A percentile compares a stretch with the other conserved stretches of the same genome.
These are phyloP conservation scores for Xylariaceae sp. DNA, from an alignment of 2,329 filamentous ascomycete species.

Conservation along the genomic window DNA sequence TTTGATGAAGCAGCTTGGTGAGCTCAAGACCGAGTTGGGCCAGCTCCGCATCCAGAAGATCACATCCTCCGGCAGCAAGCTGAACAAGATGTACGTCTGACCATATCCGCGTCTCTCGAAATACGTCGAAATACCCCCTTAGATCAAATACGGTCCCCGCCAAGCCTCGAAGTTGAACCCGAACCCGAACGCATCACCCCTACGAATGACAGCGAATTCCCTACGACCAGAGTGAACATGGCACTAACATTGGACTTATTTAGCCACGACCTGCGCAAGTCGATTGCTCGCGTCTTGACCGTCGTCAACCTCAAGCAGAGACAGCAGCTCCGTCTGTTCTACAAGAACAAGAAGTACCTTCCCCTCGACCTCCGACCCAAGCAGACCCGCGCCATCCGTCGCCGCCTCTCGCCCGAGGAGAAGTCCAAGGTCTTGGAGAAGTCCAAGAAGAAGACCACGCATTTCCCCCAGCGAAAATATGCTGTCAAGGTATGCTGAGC, in stretches of 20 bases:
- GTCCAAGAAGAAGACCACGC: slow-evolving; percentile 90
- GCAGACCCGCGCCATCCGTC: slow-evolving; percentile 96
- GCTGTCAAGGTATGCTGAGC: slow-evolving; percentile 81
- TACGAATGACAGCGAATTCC: background rate
- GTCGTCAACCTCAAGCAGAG: slow-evolving; percentile 99
- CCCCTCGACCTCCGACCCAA: slow-evolving; percentile 98
- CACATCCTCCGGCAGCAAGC: slow-evolving; percentile 89
- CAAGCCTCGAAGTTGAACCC: no score
- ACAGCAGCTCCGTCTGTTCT: slow-evolving; percentile 96
- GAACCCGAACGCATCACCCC: background rate
- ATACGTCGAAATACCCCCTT: slow-evolving; percentile 10
- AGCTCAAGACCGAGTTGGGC: slow-evolving; percentile 94
- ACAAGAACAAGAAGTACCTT: slow-evolving; percentile 99
- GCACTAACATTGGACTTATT: slow-evolving; percentile 20
- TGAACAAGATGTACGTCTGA: slow-evolving; percentile 85
- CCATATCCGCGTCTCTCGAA: slow-evolving; percentile 1
- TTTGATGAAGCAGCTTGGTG: slow-evolving; percentile 88
- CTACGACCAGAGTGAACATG: background rate
- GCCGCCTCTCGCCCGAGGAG: slow-evolving; percentile 91
- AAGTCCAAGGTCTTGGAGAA: slow-evolving; percentile 81
- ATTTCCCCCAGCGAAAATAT: slow-evolving; percentile 99
- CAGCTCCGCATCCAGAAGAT: slow-evolving; percentile 99
- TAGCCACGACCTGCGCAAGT: slow-evolving; percentile 99
- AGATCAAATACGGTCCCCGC: slow-evolving; percentile 1
- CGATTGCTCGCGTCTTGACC: slow-evolving; percentile 96